Percentiles rank a stretch among this genome's conserved stretches.
These are phyloP conservation scores for Colletotrichum sp. DNA, from an alignment of 2,329 filamentous ascomycete species.

Conservation along the genomic window DNA sequence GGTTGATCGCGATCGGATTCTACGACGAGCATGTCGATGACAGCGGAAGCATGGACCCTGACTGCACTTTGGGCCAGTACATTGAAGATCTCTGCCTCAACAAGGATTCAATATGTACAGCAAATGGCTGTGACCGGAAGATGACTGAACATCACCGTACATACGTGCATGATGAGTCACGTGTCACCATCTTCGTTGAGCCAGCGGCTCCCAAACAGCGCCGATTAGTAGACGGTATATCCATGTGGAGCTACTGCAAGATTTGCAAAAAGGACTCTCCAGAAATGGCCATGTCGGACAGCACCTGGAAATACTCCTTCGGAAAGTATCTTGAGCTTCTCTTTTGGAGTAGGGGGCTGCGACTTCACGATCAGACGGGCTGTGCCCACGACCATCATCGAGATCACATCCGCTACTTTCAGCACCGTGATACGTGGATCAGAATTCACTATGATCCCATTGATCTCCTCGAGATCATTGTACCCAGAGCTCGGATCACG, in stretches of 20 bases:
- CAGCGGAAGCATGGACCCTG: conserved; percentile 72
- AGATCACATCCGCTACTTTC: conserved; percentile 93
- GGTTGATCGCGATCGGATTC: conserved; percentile 87
- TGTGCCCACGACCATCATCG: conserved; percentile 93
- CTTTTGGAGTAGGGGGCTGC: conserved; percentile 90
- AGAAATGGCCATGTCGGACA: conserved; percentile 88
- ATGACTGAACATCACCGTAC: conserved; percentile 95
- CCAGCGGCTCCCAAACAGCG: conserved; percentile 47
- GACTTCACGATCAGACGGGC: conserved; percentile 69
- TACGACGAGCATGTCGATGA: conserved; percentile 84
- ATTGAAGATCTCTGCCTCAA: conserved; percentile 86
- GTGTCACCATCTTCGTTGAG: conserved; percentile 90
- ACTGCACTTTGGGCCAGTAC: conserved; percentile 94
- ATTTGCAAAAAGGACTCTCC: conserved; percentile 90
- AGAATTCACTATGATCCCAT: conserved; percentile 93
- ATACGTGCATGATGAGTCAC: conserved; percentile 95
- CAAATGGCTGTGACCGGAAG: conserved; percentile 84
- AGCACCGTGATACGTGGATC: conserved; percentile 82
- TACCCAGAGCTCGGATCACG: conserved; percentile 86
- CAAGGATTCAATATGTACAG: conserved; percentile 78
- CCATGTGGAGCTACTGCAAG: conserved; percentile 98
- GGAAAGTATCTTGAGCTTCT: conserved; percentile 97
- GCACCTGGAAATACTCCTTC: conserved; percentile 97
- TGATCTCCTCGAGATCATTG: conserved; percentile 91
- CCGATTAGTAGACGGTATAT: conserved; percentile 68